phyloP scores from a whole-genome alignment of 257 asterid genomes.

The Solanum dulcamara region DNA sequence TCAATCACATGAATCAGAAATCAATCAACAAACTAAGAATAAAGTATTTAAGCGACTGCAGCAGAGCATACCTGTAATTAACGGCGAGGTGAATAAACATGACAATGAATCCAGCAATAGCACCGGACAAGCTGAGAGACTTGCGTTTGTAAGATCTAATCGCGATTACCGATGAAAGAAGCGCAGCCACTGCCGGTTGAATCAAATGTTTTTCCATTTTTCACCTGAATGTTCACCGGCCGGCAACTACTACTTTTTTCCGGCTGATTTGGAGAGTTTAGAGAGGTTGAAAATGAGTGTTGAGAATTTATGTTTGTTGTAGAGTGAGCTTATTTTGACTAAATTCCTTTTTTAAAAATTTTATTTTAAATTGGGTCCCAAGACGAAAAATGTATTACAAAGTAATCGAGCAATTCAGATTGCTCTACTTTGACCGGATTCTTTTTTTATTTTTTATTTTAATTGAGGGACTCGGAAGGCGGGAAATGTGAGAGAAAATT shows the following conservation, averaged over 20 bases:
- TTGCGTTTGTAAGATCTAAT: constrained; percentile 50
- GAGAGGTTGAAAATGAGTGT: neutral
- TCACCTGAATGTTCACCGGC: neutral
- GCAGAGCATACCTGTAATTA: constrained; percentile 48
- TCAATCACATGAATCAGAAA: neutral
- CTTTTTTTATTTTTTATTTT: neutral
- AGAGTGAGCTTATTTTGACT: neutral
- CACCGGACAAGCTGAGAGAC: constrained; percentile 79
- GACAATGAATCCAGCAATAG: constrained; percentile 57
- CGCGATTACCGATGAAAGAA: constrained; percentile 46
- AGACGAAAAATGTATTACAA: no score
- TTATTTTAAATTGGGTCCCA: no score
- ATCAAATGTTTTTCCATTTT: constrained; percentile 32
- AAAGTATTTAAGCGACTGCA: neutral
- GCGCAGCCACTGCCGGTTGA: constrained; percentile 42
- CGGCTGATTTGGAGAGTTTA: neutral
- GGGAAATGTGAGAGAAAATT: neutral
- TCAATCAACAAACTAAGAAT: neutral
- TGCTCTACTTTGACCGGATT: no score
- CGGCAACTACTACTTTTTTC: neutral
- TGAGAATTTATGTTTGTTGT: neutral
- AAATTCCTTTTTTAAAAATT: no score
- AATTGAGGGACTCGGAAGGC: neutral
- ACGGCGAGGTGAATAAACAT: constrained; percentile 71
- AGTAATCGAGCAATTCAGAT: no score